These are phyloP conservation scores for Cenchrus purpureus DNA, from an alignment of 176 grass and related monocot species.

Conservation along the genomic window DNA sequence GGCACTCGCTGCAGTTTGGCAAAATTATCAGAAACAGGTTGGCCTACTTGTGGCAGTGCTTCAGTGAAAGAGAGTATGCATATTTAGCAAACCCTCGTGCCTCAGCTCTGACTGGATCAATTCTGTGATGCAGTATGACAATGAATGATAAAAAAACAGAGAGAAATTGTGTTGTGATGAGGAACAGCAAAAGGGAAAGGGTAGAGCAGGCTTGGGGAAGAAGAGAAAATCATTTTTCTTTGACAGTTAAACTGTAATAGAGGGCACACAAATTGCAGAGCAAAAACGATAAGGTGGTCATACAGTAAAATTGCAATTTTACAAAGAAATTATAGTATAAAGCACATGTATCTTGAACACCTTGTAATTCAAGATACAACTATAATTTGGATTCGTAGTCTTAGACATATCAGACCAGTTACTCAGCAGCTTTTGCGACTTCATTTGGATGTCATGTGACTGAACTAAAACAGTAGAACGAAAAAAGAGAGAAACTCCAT, in stretches of 20 bases:
- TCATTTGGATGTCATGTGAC: constrained; percentile 5
- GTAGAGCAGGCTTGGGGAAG: not conserved
- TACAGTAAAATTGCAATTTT: not conserved
- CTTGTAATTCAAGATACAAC: constrained; percentile 7
- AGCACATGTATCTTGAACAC: constrained; percentile 4
- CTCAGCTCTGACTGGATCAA: not conserved
- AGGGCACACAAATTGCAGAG: not conserved
- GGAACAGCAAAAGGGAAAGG: not conserved
- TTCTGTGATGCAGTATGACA: not conserved
- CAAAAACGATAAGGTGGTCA: not conserved
- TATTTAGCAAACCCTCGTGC: not conserved
- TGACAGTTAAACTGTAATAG: not conserved
- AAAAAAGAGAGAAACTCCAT: not conserved
- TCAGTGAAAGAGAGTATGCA: not conserved
- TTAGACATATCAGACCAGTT: not conserved
- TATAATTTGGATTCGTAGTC: not conserved
- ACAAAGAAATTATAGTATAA: constrained; percentile 3
- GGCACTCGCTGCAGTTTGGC: not conserved
- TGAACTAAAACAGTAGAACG: not conserved
- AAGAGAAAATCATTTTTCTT: not conserved
- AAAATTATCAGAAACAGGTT: not conserved
- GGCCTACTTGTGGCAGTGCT: not conserved
- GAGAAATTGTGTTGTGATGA: not conserved
- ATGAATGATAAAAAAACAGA: not conserved
- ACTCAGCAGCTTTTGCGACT: not conserved